Base-by-base conservation (phyloP, 495 filamentous ascomycete species). In the Sabuloglossum arenarium region DNA sequence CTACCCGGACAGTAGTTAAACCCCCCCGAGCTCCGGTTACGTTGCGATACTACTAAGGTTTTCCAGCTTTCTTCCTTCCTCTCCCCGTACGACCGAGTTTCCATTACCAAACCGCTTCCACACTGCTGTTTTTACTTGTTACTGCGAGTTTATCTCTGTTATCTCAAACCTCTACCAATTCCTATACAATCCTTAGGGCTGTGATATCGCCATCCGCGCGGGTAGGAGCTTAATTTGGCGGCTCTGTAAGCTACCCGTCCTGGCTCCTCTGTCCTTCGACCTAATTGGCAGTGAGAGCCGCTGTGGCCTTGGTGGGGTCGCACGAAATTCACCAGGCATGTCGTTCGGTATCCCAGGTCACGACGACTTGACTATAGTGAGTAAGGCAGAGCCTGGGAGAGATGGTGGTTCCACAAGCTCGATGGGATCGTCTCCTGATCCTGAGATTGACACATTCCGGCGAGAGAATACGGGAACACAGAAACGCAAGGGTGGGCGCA, bases 401-500 rank as follows among this genome's bases (percentile, higher is more conserved):
- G 66, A 70, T 37, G 64, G 61, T 37, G 64, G 61, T 32, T 69
- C 66, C 61, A 66, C 65, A 14, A 67, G 61, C 58, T 68, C 65
- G 14, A 56, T 66, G 56, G 62, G 61, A 12, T 70, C 69, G 16
- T 63, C 64, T 32, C 31, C 56, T 0, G 55, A 57, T 5, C 34
- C 55, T 16, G 57, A 59, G 52, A 69, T 67, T n/a, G 77, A 75
- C 58, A 67, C 70, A 24, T 68, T 75, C 61, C 73, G 66, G 3
- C 79, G 16, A 3, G 53, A 79, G 61, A 78, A 72, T 32, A 70
- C 73, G 53, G 76, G 77, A 65, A 75, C 74, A 56, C 84, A 85
- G 66, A 98, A 97, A 74, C 79, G 93, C 63, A 98, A 98, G 71
- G 91, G 91, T 65, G 91, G 91, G 42, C 79, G 91, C 58, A 98